Conservation (phyloP, 306 rosid genomes). For the Echinosophora koreensis region DNA sequence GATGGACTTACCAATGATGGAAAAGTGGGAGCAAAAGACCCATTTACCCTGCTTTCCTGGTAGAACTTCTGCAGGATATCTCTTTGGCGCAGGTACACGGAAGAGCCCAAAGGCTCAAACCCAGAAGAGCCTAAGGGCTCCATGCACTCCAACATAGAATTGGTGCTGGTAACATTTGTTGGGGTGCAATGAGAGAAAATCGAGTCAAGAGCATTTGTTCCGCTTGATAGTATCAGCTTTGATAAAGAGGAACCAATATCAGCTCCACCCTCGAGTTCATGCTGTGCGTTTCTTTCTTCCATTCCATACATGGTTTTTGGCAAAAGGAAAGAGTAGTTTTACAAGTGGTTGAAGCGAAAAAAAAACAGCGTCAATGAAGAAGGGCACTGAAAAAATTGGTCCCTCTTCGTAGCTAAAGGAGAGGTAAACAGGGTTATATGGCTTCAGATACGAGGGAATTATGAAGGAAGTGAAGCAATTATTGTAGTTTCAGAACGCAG, state of each 20-base stretch:
- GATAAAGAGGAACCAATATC: constrained; percentile 73
- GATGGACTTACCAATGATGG: constrained; percentile 19
- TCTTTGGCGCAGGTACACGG: constrained; percentile 80
- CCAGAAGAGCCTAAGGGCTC: constrained; percentile 61
- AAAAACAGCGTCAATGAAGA: constrained; percentile 24
- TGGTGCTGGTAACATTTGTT: constrained; percentile 12
- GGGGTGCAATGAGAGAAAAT: constrained; percentile 70
- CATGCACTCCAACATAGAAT: constrained; percentile 46
- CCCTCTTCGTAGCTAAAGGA: constrained; percentile 24
- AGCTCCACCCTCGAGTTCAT: constrained; percentile 34
- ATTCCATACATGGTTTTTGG: constrained; percentile 52
- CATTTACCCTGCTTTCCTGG: constrained; percentile 53
- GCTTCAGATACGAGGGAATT: background rate
- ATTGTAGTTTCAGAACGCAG: constrained; percentile 10
- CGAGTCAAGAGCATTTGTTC: constrained; percentile 82
- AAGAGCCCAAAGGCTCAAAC: constrained; percentile 71
- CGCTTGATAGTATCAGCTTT: constrained; percentile 67
- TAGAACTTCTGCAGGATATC: constrained; percentile 79
- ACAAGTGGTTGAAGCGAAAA: background rate
- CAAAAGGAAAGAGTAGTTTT: background rate
- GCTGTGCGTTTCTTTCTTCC: constrained; percentile 43
- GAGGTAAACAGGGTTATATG: background rate
- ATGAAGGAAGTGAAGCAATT: background rate
- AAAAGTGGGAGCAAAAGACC: constrained; percentile 21
- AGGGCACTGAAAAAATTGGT: constrained; percentile 48